phyloP scores from a whole-genome alignment of 2,329 filamentous ascomycete genomes.

The Epichloe elymi region DNA sequence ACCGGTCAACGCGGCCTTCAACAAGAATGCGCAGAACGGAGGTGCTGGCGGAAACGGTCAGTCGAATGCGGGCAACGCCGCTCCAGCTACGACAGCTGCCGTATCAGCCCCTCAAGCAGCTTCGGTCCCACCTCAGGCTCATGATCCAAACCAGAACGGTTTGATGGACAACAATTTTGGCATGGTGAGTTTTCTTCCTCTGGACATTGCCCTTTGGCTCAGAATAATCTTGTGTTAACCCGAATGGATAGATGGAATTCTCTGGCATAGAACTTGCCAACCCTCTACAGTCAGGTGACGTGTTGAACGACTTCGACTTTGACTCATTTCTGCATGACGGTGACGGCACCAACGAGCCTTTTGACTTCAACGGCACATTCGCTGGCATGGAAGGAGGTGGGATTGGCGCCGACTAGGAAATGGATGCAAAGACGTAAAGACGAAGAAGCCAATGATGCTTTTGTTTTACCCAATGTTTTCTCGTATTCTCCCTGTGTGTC shows the following conservation, averaged over 20 bases:
- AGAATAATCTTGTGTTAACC: conserved; percentile 5
- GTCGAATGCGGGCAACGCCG: conserved; percentile 1
- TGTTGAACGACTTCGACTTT: conserved; percentile 54
- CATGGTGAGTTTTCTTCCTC: conserved; percentile 28
- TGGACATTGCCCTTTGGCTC: neutral
- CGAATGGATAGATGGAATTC: conserved; percentile 29
- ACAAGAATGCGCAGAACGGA: conserved; percentile 18
- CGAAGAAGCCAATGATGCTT: neutral
- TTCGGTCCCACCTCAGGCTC: conserved; percentile 23
- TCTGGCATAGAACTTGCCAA: conserved; percentile 41
- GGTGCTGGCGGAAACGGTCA: conserved; percentile 17
- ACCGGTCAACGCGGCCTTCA: conserved; percentile 40
- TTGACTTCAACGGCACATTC: conserved; percentile 42
- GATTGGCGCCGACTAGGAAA: conserved; percentile 42
- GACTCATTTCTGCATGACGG: conserved; percentile 51
- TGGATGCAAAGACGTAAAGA: neutral
- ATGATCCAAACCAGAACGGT: conserved; percentile 33
- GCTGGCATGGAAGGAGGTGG: conserved; percentile 40
- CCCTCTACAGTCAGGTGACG: conserved; percentile 38
- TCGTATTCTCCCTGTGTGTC: conserved; percentile 10
- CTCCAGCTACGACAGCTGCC: conserved; percentile 11
- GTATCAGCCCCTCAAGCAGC: conserved; percentile 18
- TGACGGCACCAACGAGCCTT: conserved; percentile 32
- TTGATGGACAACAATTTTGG: conserved; percentile 34
- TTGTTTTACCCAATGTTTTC: conserved; percentile 9